Base-by-base conservation (phyloP, 805 yeast genomes). In the Metschnikowia noctiluminum region DNA sequence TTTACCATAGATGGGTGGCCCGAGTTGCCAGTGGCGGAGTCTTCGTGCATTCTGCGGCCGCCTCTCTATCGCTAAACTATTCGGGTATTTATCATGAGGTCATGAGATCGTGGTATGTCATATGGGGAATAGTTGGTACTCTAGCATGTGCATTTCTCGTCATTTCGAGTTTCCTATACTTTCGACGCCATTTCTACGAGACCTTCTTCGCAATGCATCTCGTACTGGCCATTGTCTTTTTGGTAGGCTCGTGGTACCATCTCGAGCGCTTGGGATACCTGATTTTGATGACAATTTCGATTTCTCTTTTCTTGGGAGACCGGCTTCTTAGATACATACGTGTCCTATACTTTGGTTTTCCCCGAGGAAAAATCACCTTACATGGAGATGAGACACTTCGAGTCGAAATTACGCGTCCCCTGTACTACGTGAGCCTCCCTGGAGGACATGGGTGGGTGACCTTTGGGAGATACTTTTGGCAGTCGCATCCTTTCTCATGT, bases 401-500 rank as follows among this genome's bases (percentile, higher is more conserved):
- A 55, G 71, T 81, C 38, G 62, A 70, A 1, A 63, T 79, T 16
- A 61, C 70, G 16, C 74, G 74, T 56, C 85, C 88, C n/a, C 59
- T 57, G 7, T 59, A 57, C 42, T 78, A 82, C 73, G 66, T 68
- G 35, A 66, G 74, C 15, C 65, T 58, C 43, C 84, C 89, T 1
- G 87, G 88, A 13, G 70, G 77, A 7, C 80, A 68, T 60, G 81
- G 74, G 1, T 85, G 71, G 57, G 63, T 87, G 35, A 76, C 82
- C 62, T 81, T 85, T 61, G 52, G 83, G 45, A 79, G 83, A 59
- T 38, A 38, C 16, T 34, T 44, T 32, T 83, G 84, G 82, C 88
- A 85, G 62, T 78, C 85, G 2, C 89, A 85, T 61, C 91, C 91
- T 3, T 85, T 87, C 64, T 82, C 90, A 0, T 63, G 79, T 7